Base-by-base conservation (phyloP, 1,284 basidiomycete genomes). In the Leccinum huronense region DNA sequence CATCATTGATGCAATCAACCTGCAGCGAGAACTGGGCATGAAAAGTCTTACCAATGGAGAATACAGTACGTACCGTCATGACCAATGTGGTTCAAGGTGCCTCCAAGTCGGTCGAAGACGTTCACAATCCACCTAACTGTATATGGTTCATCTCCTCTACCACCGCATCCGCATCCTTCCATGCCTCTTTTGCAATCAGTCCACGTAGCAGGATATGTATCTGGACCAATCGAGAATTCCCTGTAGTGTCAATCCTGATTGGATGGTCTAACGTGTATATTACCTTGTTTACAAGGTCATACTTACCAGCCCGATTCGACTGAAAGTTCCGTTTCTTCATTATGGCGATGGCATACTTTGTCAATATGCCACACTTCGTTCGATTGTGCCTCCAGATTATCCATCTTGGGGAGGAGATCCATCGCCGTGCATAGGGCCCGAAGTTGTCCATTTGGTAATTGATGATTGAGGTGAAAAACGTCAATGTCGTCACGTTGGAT, bases 401-500 rank as follows among this genome's bases (percentile, higher is more conserved):
- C 89, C 91, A 95, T 94, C 71, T 80, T 81, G 59, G 80, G 75
- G 59, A 95, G 77, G 57, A 95, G 74, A 19, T 84, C 80, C 72
- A 94, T 78, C 1, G 88, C 91, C 1, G 83, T 81, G n/a, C 77
- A 76, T n/a, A 95, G 74, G 62, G 82, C 83, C 34, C 79, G 23
- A 23, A 23, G 74, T 60, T 82, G 78, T 81, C 80, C 66, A 94
- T 79, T 63, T 92, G 85, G 63, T 87, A 82, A 67, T 88, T 82
- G 60, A 96, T 89, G 63, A 95, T 87, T 34, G 90, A 81, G 7
- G 84, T 89, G 72, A 89, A 90, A 31, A 88, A 86, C 30, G 86
- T 86, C 14, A 88, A 23, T 23, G 23, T 23, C 85, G 67, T 89
- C 93, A 23, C 91, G 86, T 67, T 84, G 73, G 36, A 94, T 78